Percentiles rank a stretch among this genome's conserved stretches.
phyloP scores from a whole-genome alignment of 441 rosid genomes.

The Gossypium schwendimanii region DNA sequence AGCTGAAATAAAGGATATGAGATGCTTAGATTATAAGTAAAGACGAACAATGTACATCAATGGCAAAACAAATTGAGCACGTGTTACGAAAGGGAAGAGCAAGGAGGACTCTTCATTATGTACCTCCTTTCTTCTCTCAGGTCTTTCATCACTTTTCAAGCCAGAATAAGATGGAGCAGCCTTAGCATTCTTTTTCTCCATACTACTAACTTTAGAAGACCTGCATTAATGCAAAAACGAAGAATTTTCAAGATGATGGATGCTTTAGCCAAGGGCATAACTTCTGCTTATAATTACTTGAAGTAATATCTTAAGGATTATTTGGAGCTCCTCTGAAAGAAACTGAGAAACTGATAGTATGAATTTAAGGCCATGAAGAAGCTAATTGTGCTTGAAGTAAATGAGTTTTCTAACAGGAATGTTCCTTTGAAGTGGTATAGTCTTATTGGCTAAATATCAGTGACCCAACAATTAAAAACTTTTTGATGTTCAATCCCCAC shows the following conservation, averaged over 20 bases:
- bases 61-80: slow-evolving; percentile 5
- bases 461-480: neutral
- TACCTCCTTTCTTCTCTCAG: slow-evolving; percentile 56
- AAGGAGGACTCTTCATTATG: neutral
- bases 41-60: slow-evolving; percentile 12
- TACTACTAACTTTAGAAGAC: slow-evolving; percentile 36
- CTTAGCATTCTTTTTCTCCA: slow-evolving; percentile 53
- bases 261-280: neutral
- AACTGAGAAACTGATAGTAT: neutral
- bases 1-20: slow-evolving; percentile 31
- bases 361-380: slow-evolving; percentile 6
- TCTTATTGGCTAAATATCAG: neutral
- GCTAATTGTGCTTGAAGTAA: neutral
- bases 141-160: slow-evolving; percentile 35
- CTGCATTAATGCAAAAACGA: slow-evolving; percentile 24
- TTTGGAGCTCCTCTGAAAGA: neutral
- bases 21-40: slow-evolving; percentile 2
- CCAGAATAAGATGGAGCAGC: slow-evolving; percentile 46
- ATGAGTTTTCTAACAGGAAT: neutral
- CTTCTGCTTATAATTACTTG: neutral
- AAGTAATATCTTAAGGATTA: neutral
- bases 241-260: slow-evolving; percentile 3
- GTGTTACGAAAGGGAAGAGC: neutral
- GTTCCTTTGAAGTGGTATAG: neutral
- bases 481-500: neutral